Conservation (phyloP, 805 yeast species). For the Wickerhamomyces chaumierensis region DNA sequence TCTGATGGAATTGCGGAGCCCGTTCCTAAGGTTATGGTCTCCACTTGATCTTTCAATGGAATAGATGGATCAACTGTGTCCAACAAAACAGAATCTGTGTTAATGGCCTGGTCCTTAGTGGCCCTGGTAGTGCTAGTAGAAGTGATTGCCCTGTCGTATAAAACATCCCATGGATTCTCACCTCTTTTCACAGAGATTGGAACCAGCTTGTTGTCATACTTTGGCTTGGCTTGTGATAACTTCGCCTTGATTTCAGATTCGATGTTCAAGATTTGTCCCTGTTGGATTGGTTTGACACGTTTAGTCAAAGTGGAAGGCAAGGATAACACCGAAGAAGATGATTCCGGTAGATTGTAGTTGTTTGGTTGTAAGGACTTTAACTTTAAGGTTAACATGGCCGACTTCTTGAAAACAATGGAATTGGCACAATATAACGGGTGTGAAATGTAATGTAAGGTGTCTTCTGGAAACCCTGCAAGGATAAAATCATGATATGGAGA, state of each 20-base stretch:
- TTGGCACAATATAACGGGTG: constrained; percentile 59
- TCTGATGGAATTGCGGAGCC: constrained; percentile 87
- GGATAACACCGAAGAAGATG: constrained; percentile 16
- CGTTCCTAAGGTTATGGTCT: constrained; percentile 75
- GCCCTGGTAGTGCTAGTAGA: constrained; percentile 12
- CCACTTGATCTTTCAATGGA: constrained; percentile 40
- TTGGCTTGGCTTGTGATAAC: constrained; percentile 4
- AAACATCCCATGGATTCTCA: constrained; percentile 15
- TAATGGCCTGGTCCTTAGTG: constrained; percentile 5
- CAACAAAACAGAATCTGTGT: constrained; percentile 11
- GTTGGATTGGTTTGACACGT: constrained; percentile 9
- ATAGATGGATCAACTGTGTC: constrained; percentile 4
- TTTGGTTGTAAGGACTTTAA: constrained; percentile 40
- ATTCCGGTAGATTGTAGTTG: constrained; percentile 27
- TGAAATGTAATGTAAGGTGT: constrained; percentile 55
- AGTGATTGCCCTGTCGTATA: constrained; percentile 17
- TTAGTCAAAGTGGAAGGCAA: constrained; percentile 19
- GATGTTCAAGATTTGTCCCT: constrained; percentile 12
- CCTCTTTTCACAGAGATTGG: constrained; percentile 1
- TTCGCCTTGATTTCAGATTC: constrained; percentile 10
- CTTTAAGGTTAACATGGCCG: constrained; percentile 42
- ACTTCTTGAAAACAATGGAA: constrained; percentile 42
- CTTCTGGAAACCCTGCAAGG: constrained; percentile 33
- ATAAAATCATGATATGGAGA: constrained; percentile 38
- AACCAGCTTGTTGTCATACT: constrained; percentile 6